Conservation (phyloP, 257 asterid genomes). For the Haberlea rhodopensis region DNA sequence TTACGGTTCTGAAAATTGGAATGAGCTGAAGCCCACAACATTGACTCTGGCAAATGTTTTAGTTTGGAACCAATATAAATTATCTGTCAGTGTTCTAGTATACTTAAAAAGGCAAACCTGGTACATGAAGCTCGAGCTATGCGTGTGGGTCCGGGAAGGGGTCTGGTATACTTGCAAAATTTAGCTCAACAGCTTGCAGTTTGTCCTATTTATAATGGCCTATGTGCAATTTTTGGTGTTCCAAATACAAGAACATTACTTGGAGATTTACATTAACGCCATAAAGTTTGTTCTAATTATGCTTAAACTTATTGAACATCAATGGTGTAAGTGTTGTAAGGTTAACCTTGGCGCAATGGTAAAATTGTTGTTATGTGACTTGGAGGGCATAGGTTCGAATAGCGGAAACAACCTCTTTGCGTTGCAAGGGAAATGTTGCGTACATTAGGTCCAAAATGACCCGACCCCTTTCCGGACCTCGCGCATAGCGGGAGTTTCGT, state of each 20-base stretch:
- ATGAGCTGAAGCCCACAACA: slow-evolving; percentile 2
- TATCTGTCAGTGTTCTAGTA: not conserved
- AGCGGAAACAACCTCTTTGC: no score
- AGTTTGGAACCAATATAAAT: not conserved
- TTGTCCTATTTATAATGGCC: not conserved
- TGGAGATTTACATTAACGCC: not conserved
- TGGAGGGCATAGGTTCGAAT: no score
- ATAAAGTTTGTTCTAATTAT: not conserved
- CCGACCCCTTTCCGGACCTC: no score
- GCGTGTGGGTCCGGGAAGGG: no score
- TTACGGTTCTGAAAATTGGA: not conserved
- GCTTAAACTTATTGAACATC: not conserved
- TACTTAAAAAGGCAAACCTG: not conserved
- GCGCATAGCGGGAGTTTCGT: no score
- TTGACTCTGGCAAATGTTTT: not conserved
- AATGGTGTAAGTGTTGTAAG: not conserved
- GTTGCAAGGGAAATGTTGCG: no score
- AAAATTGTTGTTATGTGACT: no score
- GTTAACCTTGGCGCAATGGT: no score
- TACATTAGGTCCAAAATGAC: no score
- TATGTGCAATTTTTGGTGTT: not conserved
- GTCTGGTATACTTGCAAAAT: not conserved
- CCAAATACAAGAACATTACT: not conserved
- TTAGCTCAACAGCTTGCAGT: not conserved
- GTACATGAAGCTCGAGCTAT: no score